These are phyloP conservation scores for Quercus glauca DNA, from an alignment of 306 rosid species.

Conservation along the genomic window DNA sequence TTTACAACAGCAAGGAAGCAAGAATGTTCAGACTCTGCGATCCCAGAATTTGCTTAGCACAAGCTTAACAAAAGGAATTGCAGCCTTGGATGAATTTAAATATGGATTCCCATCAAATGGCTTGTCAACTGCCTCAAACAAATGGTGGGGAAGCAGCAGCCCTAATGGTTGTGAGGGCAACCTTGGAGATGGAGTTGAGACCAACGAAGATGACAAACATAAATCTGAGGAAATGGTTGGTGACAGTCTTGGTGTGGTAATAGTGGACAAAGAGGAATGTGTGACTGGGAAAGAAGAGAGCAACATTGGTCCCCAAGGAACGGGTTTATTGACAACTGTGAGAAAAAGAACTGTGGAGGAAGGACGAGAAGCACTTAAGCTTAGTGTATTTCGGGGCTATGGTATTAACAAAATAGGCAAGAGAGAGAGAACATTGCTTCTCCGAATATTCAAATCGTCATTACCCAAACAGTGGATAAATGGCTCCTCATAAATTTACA, in stretches of 20 bases:
- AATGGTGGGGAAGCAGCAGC: constrained; percentile 82
- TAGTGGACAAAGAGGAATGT: constrained; percentile 27
- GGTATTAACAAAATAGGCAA: constrained; percentile 48
- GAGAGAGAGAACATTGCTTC: constrained; percentile 62
- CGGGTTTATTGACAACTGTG: constrained; percentile 45
- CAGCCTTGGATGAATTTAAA: constrained; percentile 66
- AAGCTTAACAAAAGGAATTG: constrained; percentile 46
- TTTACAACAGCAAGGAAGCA: constrained; percentile 54
- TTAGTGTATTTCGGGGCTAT: constrained; percentile 46
- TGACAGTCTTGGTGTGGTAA: constrained; percentile 9
- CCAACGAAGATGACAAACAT: constrained; percentile 24
- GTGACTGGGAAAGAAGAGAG: constrained; percentile 30
- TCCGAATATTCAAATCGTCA: constrained; percentile 61
- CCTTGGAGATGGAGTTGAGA: constrained; percentile 14
- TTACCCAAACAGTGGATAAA: constrained; percentile 52
- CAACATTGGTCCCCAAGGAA: constrained; percentile 38
- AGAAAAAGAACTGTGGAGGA: constrained; percentile 57
- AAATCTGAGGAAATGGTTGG: constrained; percentile 21
- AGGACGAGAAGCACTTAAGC: constrained; percentile 58
- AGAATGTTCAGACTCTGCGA: constrained; percentile 45
- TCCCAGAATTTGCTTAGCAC: constrained; percentile 27
- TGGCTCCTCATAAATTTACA: constrained; percentile 27
- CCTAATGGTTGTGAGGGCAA: constrained; percentile 19
- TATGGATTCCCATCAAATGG: constrained; percentile 74
- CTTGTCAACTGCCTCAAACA: constrained; percentile 58